Conservation (phyloP, 495 filamentous ascomycete species). For the Amphirosellinia nigrospora region DNA sequence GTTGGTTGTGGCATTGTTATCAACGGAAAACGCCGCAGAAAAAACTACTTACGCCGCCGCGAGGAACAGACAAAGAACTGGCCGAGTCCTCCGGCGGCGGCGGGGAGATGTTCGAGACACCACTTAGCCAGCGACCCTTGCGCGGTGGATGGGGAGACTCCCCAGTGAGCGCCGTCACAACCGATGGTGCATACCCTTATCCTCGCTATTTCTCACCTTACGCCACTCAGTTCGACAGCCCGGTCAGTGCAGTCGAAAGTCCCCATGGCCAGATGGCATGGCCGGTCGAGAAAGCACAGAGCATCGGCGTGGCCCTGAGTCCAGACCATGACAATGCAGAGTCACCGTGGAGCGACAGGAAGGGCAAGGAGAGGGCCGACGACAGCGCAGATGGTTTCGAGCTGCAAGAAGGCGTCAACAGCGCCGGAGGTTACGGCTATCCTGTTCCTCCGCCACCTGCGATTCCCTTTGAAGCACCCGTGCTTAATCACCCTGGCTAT, state of each 20-base stretch:
- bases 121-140: constrained; percentile 53
- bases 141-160: constrained; percentile 51
- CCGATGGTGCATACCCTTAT: constrained; percentile 36
- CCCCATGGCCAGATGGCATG: constrained; percentile 34
- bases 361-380: constrained; percentile 35
- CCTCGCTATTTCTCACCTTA: constrained; percentile 58
- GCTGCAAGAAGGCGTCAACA: constrained; percentile 26
- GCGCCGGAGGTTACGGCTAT: constrained; percentile 30
- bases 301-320: constrained; percentile 38
- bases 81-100: constrained; percentile 41
- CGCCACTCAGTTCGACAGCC: constrained; percentile 53
- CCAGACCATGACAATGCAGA: constrained; percentile 29
- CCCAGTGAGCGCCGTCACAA: constrained; percentile 48
- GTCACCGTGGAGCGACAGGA: constrained; percentile 32
- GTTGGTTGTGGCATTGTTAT: constrained; percentile 54
- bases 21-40: constrained; percentile 55
- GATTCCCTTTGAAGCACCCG: constrained; percentile 25
- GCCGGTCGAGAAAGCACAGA: constrained; percentile 35
- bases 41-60: constrained; percentile 49
- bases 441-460: constrained; percentile 20
- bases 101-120: constrained; percentile 55
- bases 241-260: constrained; percentile 47
- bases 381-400: constrained; percentile 40
- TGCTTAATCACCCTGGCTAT: constrained; percentile 40
- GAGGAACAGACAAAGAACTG: constrained; percentile 46